Percentiles rank a stretch among this genome's conserved stretches.
Evolutionary conservation across 2,329 filamentous ascomycete species (phyloP).

Genomic region (Ophiobolus disseminans): DNA sequence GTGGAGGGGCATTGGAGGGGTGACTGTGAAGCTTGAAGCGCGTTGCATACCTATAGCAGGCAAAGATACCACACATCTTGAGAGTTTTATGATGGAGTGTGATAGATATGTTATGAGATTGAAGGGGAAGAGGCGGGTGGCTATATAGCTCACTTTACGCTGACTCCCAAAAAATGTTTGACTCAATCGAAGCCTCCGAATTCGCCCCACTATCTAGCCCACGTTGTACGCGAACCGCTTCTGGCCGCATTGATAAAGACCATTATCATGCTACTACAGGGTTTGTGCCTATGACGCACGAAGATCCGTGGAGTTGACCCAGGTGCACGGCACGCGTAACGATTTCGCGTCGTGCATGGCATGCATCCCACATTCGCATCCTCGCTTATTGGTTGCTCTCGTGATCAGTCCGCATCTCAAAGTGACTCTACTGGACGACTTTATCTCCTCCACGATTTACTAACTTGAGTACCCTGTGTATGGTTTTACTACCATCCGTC

Average conservation of each 20-base stretch:
- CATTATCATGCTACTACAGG: constrained; percentile 17
- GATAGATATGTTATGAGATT: constrained; percentile 14
- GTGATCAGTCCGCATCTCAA: constrained; percentile 12
- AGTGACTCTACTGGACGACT: neutral
- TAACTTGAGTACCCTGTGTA: too few species aligned
- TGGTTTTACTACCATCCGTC: too few species aligned
- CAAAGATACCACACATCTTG: constrained; percentile 97
- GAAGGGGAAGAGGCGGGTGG: constrained; percentile 10
- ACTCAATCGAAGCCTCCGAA: constrained; percentile 27
- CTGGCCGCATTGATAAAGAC: constrained; percentile 17
- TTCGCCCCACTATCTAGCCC: constrained; percentile 27
- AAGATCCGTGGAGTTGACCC: constrained; percentile 14
- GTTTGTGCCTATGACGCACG: constrained; percentile 23
- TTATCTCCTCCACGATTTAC: too few species aligned
- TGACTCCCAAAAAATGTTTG: constrained; percentile 29
- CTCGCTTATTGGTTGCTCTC: constrained; percentile 22
- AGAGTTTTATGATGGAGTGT: constrained; percentile 11
- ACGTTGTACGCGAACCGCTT: constrained; percentile 23
- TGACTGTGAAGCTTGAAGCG: constrained; percentile 26
- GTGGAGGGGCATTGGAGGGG: constrained; percentile 31
- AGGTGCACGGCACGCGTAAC: constrained; percentile 11
- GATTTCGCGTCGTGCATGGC: constrained; percentile 13
- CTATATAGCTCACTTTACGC: constrained; percentile 18
- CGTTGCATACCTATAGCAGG: constrained; percentile 76
- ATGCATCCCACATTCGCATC: constrained; percentile 14